Evolutionary conservation across 1,284 basidiomycete genomes (phyloP).

Genomic region (Microbotryomycetes sp.): DNA sequence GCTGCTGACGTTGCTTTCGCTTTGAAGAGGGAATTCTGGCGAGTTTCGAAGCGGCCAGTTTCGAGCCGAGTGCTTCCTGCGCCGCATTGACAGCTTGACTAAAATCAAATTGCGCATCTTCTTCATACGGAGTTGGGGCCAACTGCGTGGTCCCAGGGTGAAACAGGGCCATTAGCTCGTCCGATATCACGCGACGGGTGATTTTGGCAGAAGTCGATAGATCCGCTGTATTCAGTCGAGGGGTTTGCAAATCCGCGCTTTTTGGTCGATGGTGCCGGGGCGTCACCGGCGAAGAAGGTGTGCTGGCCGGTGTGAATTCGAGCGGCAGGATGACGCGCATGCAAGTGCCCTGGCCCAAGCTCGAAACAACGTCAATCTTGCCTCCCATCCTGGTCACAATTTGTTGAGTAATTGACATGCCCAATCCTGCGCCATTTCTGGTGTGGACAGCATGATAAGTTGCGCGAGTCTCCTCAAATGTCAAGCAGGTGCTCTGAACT

Average conservation of each 20-base stretch:
- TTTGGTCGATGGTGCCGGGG: background rate
- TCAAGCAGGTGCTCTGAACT: too few relatives aligned
- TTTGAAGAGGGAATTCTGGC: background rate
- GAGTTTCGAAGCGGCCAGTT: background rate
- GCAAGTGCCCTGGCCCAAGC: slow-evolving; percentile 10
- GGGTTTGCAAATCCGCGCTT: too few relatives aligned
- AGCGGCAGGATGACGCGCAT: slow-evolving; percentile 20
- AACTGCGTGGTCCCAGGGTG: background rate
- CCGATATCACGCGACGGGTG: background rate
- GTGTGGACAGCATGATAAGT: too few relatives aligned
- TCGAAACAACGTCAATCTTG: slow-evolving; percentile 16
- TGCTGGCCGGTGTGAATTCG: slow-evolving; percentile 10
- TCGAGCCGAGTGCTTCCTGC: slow-evolving; percentile 57
- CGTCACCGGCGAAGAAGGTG: background rate
- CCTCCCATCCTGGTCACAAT: slow-evolving; percentile 25
- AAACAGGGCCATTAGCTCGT: background rate
- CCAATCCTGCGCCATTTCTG: slow-evolving; percentile 22
- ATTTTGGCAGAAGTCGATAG: background rate
- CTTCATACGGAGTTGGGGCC: slow-evolving; percentile 58
- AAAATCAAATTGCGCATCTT: slow-evolving; percentile 76
- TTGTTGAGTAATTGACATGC: slow-evolving; percentile 9
- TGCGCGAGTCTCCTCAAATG: too few relatives aligned
- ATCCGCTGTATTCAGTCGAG: background rate
- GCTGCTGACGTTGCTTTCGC: background rate
- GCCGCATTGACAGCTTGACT: slow-evolving; percentile 73